phyloP scores from a whole-genome alignment of 441 rosid genomes.

The Populus tomentosa region DNA sequence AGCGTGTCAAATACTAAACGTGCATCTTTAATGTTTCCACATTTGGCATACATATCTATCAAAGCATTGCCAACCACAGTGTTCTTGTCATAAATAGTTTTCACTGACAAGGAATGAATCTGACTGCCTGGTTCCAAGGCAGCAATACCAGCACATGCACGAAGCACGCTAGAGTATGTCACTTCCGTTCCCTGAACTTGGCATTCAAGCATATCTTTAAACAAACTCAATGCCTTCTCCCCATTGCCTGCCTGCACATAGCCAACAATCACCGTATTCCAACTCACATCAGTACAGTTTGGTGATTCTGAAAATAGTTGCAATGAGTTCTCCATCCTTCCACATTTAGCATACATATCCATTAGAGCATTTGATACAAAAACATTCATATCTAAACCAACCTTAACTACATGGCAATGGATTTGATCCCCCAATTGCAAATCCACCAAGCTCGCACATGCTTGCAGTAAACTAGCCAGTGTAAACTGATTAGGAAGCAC shows the following conservation, averaged over 20 bases:
- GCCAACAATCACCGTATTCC: constrained; percentile 89
- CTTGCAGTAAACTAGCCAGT: constrained; percentile 65
- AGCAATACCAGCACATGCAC: constrained; percentile 81
- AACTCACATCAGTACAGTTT: constrained; percentile 57
- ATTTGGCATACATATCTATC: constrained; percentile 94
- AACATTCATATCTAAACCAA: constrained; percentile 45
- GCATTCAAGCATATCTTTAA: constrained; percentile 50
- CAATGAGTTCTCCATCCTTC: constrained; percentile 50
- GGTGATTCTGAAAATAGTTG: constrained; percentile 51
- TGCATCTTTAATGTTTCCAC: constrained; percentile 65
- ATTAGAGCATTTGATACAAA: constrained; percentile 68
- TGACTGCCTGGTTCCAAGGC: constrained; percentile 71
- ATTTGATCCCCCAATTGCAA: constrained; percentile 60
- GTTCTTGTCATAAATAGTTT: constrained; percentile 49
- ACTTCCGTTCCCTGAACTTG: constrained; percentile 66
- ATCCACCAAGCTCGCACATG: constrained; percentile 53
- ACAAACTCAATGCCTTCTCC: constrained; percentile 60
- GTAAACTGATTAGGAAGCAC: constrained; percentile 78
- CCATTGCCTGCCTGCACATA: constrained; percentile 47
- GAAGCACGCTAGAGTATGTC: constrained; percentile 67
- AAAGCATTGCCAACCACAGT: constrained; percentile 66
- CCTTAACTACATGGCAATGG: constrained; percentile 55
- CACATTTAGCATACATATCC: constrained; percentile 77
- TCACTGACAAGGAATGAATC: constrained; percentile 61
- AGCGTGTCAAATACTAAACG: constrained; percentile 53